Conservation (phyloP, 2,329 filamentous ascomycete species). For the Fusarium sp. region DNA sequence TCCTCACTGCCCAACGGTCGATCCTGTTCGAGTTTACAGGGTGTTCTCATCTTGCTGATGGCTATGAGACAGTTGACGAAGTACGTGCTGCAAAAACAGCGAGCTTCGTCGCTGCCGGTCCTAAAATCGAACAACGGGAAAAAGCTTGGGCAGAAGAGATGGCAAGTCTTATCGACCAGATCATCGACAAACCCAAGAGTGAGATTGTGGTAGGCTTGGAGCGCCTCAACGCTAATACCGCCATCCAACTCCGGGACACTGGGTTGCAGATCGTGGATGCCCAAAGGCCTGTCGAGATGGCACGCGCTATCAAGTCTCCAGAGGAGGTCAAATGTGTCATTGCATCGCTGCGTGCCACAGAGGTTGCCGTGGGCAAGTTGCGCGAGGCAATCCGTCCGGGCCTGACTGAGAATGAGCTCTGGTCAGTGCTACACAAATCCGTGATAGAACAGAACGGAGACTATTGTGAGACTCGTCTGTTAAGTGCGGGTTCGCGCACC, state of each 20-base stretch:
- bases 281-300: conserved; percentile 7
- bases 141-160: background rate
- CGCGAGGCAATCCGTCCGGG: conserved; percentile 4
- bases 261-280: conserved; percentile 1
- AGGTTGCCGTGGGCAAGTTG: conserved; percentile 1
- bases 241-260: background rate
- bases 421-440: conserved; percentile 7
- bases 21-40: conserved; percentile 6
- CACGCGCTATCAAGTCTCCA: conserved; percentile 1
- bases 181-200: background rate
- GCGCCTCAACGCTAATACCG: conserved; percentile 3
- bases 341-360: background rate
- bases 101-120: background rate
- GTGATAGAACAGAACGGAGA: conserved; percentile 10
- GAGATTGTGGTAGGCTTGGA: conserved; percentile 1
- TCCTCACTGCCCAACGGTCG: conserved; percentile 1
- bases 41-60: background rate
- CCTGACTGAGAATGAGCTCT: conserved; percentile 9
- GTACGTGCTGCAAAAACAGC: background rate
- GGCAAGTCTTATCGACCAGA: background rate
- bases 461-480: conserved; percentile 4
- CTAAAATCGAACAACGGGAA: background rate
- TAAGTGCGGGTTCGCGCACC: background rate
- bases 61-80: conserved; percentile 5
- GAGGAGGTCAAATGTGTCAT: conserved; percentile 5